Conservation (phyloP, 176 grass and related monocot genomes). For the Areca catechu region DNA sequence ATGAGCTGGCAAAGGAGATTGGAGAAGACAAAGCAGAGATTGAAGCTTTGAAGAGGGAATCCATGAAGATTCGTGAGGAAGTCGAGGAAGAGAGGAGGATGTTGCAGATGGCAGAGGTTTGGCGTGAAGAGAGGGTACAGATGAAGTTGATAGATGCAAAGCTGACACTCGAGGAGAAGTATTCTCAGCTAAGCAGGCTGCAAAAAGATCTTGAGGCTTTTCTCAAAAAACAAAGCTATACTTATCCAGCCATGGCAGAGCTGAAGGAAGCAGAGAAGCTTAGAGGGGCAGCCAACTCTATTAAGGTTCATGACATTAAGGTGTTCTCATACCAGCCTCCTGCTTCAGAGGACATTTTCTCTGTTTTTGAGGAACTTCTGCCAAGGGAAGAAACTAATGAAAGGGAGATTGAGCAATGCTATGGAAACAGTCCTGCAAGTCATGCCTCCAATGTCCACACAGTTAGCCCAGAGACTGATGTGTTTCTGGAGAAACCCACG, state of each 20-base stretch:
- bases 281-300: conserved; percentile 25
- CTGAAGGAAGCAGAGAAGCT: conserved; percentile 35
- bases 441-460: conserved; percentile 31
- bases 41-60: conserved; percentile 45
- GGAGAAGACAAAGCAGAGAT: conserved; percentile 55
- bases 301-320: conserved; percentile 28
- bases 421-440: conserved; percentile 17
- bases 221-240: conserved; percentile 15
- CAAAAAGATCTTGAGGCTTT: conserved; percentile 36
- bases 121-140: conserved; percentile 70
- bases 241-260: conserved; percentile 17
- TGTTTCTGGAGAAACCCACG: conserved; percentile 32
- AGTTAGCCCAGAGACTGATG: conserved; percentile 34
- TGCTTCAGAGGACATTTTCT: conserved; percentile 47
- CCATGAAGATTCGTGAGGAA: conserved; percentile 47
- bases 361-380: conserved; percentile 63
- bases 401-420: conserved; percentile 49
- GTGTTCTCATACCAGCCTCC: conserved; percentile 39
- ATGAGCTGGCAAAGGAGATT: conserved; percentile 70
- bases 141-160: conserved; percentile 77
- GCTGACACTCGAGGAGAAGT: conserved; percentile 55
- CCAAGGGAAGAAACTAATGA: conserved; percentile 37
- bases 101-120: conserved; percentile 70
- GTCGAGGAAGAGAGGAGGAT: conserved; percentile 70
- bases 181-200: conserved; percentile 35